Conservation (phyloP, 768 basidiomycete genomes). For the Lactarius vividus region DNA sequence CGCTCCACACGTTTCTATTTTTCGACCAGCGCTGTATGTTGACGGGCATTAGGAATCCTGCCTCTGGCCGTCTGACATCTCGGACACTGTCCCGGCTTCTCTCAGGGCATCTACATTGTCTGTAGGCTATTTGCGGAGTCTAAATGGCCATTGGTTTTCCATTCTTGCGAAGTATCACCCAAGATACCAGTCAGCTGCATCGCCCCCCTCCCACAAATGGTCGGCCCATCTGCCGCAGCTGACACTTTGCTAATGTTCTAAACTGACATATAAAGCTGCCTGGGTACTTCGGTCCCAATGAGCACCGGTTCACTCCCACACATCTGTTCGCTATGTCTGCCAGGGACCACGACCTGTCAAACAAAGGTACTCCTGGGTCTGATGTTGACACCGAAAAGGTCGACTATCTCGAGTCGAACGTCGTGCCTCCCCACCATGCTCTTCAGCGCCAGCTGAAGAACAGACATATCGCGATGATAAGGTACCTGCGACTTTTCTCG, state of each 20-base stretch:
- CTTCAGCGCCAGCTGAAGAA: constrained; percentile 43
- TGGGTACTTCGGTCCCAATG: not conserved
- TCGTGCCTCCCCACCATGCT: not conserved
- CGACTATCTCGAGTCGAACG: not conserved
- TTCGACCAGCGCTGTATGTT: not conserved
- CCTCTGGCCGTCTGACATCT: not conserved
- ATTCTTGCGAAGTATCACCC: not conserved
- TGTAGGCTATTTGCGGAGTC: not conserved
- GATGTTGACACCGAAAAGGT: constrained; percentile 5
- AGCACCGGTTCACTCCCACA: not conserved
- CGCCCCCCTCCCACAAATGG: not conserved
- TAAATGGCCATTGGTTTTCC: not conserved
- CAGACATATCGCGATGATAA: constrained; percentile 81
- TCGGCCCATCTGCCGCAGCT: not conserved
- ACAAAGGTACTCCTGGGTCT: not conserved
- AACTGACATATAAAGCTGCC: not conserved
- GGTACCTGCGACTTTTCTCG: constrained; percentile 36
- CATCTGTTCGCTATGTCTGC: constrained; percentile 2
- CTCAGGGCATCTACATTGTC: not conserved
- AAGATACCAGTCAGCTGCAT: not conserved
- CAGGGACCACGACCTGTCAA: not conserved
- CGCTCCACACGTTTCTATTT: not conserved
- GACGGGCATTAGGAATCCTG: not conserved
- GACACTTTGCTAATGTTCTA: not conserved
- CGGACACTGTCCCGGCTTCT: not conserved